These are phyloP conservation scores for Exsudoporus floridanus DNA, from an alignment of 1,284 basidiomycete genomes.

Conservation along the genomic window DNA sequence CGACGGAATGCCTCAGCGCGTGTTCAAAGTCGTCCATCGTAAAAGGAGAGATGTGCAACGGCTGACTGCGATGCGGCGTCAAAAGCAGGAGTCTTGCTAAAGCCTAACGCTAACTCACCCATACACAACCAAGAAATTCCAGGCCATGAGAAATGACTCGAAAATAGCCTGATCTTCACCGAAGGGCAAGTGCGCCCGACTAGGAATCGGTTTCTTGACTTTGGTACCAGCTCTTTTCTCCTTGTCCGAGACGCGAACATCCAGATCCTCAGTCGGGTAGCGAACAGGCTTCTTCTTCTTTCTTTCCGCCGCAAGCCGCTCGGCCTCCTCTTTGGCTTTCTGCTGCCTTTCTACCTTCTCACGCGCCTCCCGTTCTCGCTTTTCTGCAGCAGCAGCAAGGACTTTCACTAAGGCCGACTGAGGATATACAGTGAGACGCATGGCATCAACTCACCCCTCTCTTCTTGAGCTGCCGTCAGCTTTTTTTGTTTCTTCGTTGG, in stretches of 20 bases:
- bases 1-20: constrained; percentile 75
- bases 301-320: constrained; percentile 68
- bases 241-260: constrained; percentile 72
- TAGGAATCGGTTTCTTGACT: constrained; percentile 68
- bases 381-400: constrained; percentile 47
- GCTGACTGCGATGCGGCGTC: constrained; percentile 54
- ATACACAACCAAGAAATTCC: constrained; percentile 92
- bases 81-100: neutral
- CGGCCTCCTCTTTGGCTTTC: constrained; percentile 67
- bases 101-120: constrained; percentile 55
- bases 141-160: constrained; percentile 83
- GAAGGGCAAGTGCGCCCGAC: constrained; percentile 68
- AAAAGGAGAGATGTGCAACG: constrained; percentile 86
- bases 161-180: constrained; percentile 70
- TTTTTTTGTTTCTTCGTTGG: constrained; percentile 81
- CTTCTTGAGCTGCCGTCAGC: constrained; percentile 65
- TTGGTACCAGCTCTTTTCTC: constrained; percentile 77
- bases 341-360: constrained; percentile 67
- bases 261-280: constrained; percentile 81
- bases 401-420: constrained; percentile 35
- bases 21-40: constrained; percentile 93
- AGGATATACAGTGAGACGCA: constrained; percentile 7
- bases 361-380: constrained; percentile 64
- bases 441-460: constrained; percentile 52
- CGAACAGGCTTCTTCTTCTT: constrained; percentile 90